A percentile compares a stretch with the other conserved stretches of the same genome.
phyloP scores from a whole-genome alignment of 2,329 filamentous ascomycete species.

The Fusarium domesticum region DNA sequence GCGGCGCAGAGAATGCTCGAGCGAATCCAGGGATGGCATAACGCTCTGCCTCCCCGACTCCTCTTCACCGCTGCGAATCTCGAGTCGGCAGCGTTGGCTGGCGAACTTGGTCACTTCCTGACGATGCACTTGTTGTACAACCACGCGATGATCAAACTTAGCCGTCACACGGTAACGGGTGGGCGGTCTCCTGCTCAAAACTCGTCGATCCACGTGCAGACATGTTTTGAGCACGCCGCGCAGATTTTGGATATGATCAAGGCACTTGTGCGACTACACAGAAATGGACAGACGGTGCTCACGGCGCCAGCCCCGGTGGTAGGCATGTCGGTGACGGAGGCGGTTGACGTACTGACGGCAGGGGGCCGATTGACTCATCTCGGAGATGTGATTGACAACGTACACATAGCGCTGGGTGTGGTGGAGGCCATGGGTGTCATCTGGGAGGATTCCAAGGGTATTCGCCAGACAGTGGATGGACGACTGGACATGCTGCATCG shows the following conservation, averaged over 20 bases:
- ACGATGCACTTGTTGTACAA: slow-evolving; percentile 67
- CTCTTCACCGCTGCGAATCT: slow-evolving; percentile 56
- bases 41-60: slow-evolving; percentile 53
- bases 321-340: slow-evolving; percentile 59
- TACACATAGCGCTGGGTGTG: slow-evolving; percentile 51
- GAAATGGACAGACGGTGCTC: slow-evolving; percentile 30
- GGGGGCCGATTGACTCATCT: slow-evolving; percentile 53
- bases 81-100: slow-evolving; percentile 51
- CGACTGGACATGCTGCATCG: slow-evolving; percentile 35
- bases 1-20: slow-evolving; percentile 46
- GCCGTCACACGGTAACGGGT: slow-evolving; percentile 53
- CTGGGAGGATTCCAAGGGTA: slow-evolving; percentile 57
- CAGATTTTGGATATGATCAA: slow-evolving; percentile 49
- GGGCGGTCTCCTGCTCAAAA: slow-evolving; percentile 39
- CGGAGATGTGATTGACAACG: slow-evolving; percentile 49
- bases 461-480: slow-evolving; percentile 46
- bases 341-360: slow-evolving; percentile 64
- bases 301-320: slow-evolving; percentile 58
- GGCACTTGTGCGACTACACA: slow-evolving; percentile 38
- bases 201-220: slow-evolving; percentile 44
- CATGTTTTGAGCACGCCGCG: slow-evolving; percentile 51
- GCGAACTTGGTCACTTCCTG: slow-evolving; percentile 55
- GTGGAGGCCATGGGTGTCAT: slow-evolving; percentile 54
- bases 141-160: slow-evolving; percentile 61
- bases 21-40: slow-evolving; percentile 57